Evolutionary conservation across 768 basidiomycete species (phyloP), one percentile per base, ranked within the genome.

Genomic region (Mycena latifolia): DNA sequence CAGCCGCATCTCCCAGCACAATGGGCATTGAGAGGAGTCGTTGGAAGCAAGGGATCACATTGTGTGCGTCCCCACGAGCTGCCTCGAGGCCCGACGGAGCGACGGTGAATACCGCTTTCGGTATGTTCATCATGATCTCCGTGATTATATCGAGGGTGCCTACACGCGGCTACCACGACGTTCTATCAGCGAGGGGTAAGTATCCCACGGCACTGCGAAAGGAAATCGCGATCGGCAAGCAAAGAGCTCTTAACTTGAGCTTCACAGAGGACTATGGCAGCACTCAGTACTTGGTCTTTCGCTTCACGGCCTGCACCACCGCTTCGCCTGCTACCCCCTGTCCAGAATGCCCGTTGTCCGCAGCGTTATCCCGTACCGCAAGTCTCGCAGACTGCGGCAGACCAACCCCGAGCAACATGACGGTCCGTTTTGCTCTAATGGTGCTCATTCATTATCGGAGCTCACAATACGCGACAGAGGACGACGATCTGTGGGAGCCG

Each of bases 401-500:
- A 50, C 47, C 57, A 46, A 59, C 47, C 33, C 57, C 11, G 47
- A 56, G 10, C 4, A 31, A 7, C 51, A 29, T 31, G 47, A 35
- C 12, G 33, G 58, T 51, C 33, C 48, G 58, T 60, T 43, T 22
- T 41, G 35, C 6, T 1, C 22, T 17, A 45, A 37, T 22, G n/a
- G n/a, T n/a, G 27, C 17, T 31, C 29, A 35, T 24, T 9, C 0
- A 47, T n/a, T 8, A 43, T 24, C n/a, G n/a, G n/a, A n/a, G 24
- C 29, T 65, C 22, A 54, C 31, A 12, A 25, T 6, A 22, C 1
- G 5, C 39, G 27, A 0, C 54, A 66, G 64, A 41, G 5, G 65
- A 61, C 24, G 53, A 66, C 7, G 54, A 25, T 14, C n/a, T 66
- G 17, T 65, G 64, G 64, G 64, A 65, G 64, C 27, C 57, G 2